Percentiles rank a stretch among this genome's conserved stretches.
Conservation (phyloP, 1,139 yeast genomes). For the Nematodospora anomalae region DNA sequence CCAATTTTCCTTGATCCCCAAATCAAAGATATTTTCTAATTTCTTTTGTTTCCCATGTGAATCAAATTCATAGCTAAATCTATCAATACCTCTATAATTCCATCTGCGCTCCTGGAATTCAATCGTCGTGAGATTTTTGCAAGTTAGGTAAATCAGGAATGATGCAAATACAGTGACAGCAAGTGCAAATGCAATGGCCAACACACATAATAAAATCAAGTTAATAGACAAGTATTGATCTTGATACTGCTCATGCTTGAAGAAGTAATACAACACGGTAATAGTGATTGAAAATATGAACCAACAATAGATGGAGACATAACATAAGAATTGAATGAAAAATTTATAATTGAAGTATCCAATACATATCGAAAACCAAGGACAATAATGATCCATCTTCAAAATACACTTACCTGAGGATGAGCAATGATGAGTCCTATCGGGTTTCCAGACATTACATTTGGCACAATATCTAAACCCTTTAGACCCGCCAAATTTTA, state of each 20-base stretch:
- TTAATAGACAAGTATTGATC: constrained; percentile 54
- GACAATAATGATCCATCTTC: constrained; percentile 91
- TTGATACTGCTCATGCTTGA: constrained; percentile 39
- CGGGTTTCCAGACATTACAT: constrained; percentile 91
- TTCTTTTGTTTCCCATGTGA: constrained; percentile 29
- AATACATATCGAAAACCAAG: constrained; percentile 92
- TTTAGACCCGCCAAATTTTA: constrained; percentile 14
- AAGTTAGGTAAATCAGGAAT: constrained; percentile 60
- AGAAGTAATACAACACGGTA: constrained; percentile 48
- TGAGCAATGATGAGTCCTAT: constrained; percentile 89
- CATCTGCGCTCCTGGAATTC: constrained; percentile 64
- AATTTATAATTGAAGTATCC: constrained; percentile 80
- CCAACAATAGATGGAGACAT: constrained; percentile 52
- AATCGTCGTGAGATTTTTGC: constrained; percentile 73
- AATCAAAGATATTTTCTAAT: constrained; percentile 69
- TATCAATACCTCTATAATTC: constrained; percentile 40
- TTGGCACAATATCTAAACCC: constrained; percentile 44
- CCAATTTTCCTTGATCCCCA: constrained; percentile 68
- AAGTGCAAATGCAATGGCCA: constrained; percentile 63
- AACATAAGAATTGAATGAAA: constrained; percentile 69
- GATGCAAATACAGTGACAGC: constrained; percentile 59
- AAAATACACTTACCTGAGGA: constrained; percentile 69
- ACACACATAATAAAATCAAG: constrained; percentile 57
- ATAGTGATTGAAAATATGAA: constrained; percentile 39
- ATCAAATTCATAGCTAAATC: constrained; percentile 40